Conservation (phyloP, 2,329 filamentous ascomycete species). For the Onygenales sp. region DNA sequence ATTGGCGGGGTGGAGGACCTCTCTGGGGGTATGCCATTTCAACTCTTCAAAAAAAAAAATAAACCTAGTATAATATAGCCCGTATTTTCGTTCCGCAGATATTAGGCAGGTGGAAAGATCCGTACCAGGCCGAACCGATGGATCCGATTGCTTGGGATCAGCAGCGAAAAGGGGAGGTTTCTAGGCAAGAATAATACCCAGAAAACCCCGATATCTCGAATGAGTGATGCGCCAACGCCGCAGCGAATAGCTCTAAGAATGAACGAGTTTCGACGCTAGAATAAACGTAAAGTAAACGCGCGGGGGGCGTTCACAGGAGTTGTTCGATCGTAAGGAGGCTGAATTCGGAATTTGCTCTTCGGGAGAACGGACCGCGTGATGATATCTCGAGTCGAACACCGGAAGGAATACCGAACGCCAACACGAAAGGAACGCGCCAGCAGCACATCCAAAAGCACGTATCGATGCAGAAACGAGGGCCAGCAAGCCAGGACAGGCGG, state of each 20-base stretch:
- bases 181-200: no score
- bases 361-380: background rate
- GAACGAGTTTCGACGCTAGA: no score
- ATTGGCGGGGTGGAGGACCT: conserved; percentile 25
- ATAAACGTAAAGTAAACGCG: no score
- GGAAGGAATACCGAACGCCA: background rate
- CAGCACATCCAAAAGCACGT: background rate
- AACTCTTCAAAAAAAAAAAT: background rate
- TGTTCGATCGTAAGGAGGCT: no score
- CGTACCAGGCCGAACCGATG: no score
- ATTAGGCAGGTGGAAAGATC: background rate
- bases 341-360: background rate
- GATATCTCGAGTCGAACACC: background rate
- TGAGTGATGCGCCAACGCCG: no score
- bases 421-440: background rate
- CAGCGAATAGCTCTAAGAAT: no score
- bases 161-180: no score
- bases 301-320: no score
- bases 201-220: no score
- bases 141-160: no score
- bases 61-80: background rate
- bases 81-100: background rate
- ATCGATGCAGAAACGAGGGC: background rate
- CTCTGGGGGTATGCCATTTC: conserved; percentile 30
- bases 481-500: background rate